Conservation (phyloP, 495 filamentous ascomycete genomes). For the Penicillium cosmopolitanum region DNA sequence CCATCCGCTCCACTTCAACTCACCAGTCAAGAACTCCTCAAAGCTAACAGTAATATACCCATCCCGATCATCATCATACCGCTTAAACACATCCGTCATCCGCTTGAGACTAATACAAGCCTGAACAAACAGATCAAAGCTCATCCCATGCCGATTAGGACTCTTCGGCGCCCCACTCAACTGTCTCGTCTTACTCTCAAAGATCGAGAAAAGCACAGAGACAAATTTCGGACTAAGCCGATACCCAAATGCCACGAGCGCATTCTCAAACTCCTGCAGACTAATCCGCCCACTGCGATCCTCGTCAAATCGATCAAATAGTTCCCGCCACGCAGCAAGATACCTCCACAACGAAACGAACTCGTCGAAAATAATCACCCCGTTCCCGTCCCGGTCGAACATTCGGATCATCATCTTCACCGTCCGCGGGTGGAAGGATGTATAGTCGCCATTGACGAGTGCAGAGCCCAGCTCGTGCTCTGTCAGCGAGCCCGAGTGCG, state of each 20-base stretch:
- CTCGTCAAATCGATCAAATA: constrained; percentile 95
- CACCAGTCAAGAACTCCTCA: constrained; percentile 76
- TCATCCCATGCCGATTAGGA: constrained; percentile 66
- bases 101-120: constrained; percentile 94
- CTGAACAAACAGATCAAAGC: constrained; percentile 97
- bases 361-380: constrained; percentile 91
- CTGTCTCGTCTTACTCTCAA: constrained; percentile 53
- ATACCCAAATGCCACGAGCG: constrained; percentile 93
- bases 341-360: constrained; percentile 95
- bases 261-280: constrained; percentile 85
- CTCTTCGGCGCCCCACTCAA: constrained; percentile 29
- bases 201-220: constrained; percentile 73
- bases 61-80: constrained; percentile 95
- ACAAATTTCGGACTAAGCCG: constrained; percentile 83
- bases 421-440: constrained; percentile 92
- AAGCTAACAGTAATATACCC: constrained; percentile 86
- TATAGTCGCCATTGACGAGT: constrained; percentile 95
- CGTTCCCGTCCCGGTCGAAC: constrained; percentile 88
- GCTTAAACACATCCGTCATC: constrained; percentile 99
- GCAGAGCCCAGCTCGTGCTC: constrained; percentile 89
- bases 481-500: constrained; percentile 77
- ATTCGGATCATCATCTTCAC: constrained; percentile 98
- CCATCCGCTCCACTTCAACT: constrained; percentile 16
- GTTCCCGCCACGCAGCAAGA: constrained; percentile 85
- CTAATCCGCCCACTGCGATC: constrained; percentile 87